phyloP scores from a whole-genome alignment of 805 yeast species.

The Cyberlindnera mrakii region DNA sequence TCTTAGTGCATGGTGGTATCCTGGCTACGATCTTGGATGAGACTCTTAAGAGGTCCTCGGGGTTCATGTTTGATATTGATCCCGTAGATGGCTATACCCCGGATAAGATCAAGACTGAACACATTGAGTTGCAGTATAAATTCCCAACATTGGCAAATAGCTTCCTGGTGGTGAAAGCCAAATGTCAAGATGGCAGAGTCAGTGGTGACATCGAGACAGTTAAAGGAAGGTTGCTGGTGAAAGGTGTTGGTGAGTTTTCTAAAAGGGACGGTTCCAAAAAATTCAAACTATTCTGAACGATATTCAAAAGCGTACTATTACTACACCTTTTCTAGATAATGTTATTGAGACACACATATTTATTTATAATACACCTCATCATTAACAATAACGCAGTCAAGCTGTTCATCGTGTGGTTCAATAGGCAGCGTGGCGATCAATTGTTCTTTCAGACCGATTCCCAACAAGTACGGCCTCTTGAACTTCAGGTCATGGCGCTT shows the following conservation, averaged over 20 bases:
- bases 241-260: slow-evolving; percentile 43
- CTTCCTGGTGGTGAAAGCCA: slow-evolving; percentile 60
- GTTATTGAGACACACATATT: not conserved
- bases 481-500: slow-evolving; percentile 33
- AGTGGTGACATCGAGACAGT: slow-evolving; percentile 48
- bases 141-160: slow-evolving; percentile 76
- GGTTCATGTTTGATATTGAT: slow-evolving; percentile 29
- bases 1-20: slow-evolving; percentile 84
- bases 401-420: slow-evolving; percentile 57
- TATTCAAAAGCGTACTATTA: no score
- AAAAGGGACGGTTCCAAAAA: slow-evolving; percentile 1
- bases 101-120: slow-evolving; percentile 38
- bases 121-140: slow-evolving; percentile 47
- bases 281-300: no score
- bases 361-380: slow-evolving; percentile 13
- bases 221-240: slow-evolving; percentile 50
- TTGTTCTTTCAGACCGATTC: slow-evolving; percentile 63
- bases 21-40: slow-evolving; percentile 78
- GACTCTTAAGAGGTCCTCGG: slow-evolving; percentile 50
- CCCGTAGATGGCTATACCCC: slow-evolving; percentile 34
- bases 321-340: not conserved
- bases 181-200: slow-evolving; percentile 34
- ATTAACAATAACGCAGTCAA: slow-evolving; percentile 50
- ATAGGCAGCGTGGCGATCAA: slow-evolving; percentile 44
- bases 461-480: slow-evolving; percentile 42